Percentiles rank a stretch among this genome's conserved stretches.
phyloP scores from a whole-genome alignment of 2,329 filamentous ascomycete genomes.

The Laburnicola sp. region DNA sequence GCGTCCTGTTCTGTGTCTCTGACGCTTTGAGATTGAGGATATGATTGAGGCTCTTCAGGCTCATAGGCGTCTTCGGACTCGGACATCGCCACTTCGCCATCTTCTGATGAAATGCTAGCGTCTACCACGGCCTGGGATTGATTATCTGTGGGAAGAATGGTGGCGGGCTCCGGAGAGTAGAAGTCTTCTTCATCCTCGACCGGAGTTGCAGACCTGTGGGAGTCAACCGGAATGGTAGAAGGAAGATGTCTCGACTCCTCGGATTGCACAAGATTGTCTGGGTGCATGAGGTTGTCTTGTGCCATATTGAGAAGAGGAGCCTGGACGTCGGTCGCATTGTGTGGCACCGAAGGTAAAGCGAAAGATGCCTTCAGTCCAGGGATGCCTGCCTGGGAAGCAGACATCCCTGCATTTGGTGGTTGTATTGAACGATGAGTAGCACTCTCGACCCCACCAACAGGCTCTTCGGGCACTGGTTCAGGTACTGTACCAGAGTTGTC shows the following conservation, averaged over 20 bases:
- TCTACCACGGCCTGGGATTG: not conserved
- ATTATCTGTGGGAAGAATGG: not conserved
- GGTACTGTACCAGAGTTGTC: not conserved
- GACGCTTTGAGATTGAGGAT: not conserved
- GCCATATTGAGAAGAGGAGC: not conserved
- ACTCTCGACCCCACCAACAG: not conserved
- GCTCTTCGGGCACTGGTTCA: not conserved
- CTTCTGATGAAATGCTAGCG: slow-evolving; percentile 30
- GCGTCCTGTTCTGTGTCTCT: not conserved
- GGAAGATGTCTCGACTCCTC: not conserved
- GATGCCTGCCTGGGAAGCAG: not conserved
- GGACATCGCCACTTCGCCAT: slow-evolving; percentile 42
- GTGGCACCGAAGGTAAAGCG: not conserved
- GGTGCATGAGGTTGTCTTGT: not conserved
- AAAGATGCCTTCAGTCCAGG: slow-evolving; percentile 1
- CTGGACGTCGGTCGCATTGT: not conserved
- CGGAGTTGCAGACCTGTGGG: slow-evolving; percentile 22
- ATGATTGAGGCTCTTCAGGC: slow-evolving; percentile 28
- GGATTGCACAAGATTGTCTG: not conserved
- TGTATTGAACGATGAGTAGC: not conserved
- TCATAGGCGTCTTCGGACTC: slow-evolving; percentile 41
- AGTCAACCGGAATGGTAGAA: not conserved
- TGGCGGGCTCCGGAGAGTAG: slow-evolving; percentile 36
- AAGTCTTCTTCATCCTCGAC: slow-evolving; percentile 42
- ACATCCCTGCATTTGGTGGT: not conserved